Base-by-base conservation (phyloP, 2,329 filamentous ascomycete genomes). In the Aspergillus bombycis region DNA sequence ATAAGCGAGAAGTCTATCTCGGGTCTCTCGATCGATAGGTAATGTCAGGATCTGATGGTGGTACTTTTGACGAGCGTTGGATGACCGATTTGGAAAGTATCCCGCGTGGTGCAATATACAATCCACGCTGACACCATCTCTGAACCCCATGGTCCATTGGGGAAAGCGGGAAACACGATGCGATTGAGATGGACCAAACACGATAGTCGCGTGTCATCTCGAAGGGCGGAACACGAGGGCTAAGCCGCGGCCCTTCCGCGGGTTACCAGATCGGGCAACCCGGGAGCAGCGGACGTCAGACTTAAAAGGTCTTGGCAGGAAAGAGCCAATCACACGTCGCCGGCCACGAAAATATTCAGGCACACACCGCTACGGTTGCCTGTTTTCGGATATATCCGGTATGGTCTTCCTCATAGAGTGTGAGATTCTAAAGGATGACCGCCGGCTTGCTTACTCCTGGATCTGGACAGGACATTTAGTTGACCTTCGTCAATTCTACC, bases 121-220 rank as follows among this genome's bases (percentile, higher is more conserved):
- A 36, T 36, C 1, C 5, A 3, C 0, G 11, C 7, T 36, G 34
- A 16, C 16, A 3, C 6, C 2, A 0, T 16, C 16, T 8, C 14
- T 36, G 34, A n/a, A 4, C 36, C 8, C 3, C 12, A 41, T 4
- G 9, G 7, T 9, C 36, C 3, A 41, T 41, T 16, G 36, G 16
- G 36, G 3, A 19, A 41, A n/a, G 38, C 0, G 16, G 19, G 19
- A 41, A 41, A 8, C 5, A 14, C 38, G 3, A 41, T n/a, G 19
- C 38, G 9, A 9, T n/a, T 41, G 38, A 41, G 7, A 10, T 41
- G 16, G 3, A 41, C 19, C 19, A 41, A 41, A 41, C 16, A 41
- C 8, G 38, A 41, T 41, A n/a, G 5, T 41, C 9, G 38, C 4
- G 16, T 41, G 7, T 19, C n/a, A 41, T 9, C 38, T 41, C 38